Percentiles rank a stretch among this genome's conserved stretches.
phyloP scores from a whole-genome alignment of 495 filamentous ascomycete species.

The Annulohypoxylon bovei region DNA sequence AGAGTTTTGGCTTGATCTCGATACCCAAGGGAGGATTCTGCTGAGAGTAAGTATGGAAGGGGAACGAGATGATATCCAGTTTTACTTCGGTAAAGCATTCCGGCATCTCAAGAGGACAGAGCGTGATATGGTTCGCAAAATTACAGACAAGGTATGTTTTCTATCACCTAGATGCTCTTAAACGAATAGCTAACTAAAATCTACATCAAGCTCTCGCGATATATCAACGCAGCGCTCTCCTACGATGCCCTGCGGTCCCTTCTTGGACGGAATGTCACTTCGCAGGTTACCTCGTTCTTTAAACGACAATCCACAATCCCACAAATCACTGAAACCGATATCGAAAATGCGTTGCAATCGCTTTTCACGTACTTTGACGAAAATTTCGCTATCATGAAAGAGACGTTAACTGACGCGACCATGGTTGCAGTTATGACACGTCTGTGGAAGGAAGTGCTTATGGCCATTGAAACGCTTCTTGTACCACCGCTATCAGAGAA shows the following conservation, averaged over 20 bases:
- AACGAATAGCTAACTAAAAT: slow-evolving; percentile 39
- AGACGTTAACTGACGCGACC: slow-evolving; percentile 88
- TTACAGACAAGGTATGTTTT: slow-evolving; percentile 88
- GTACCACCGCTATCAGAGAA: slow-evolving; percentile 98
- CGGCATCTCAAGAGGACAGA: slow-evolving; percentile 93
- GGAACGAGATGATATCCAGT: slow-evolving; percentile 97
- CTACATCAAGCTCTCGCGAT: slow-evolving; percentile 78
- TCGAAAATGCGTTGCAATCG: slow-evolving; percentile 83
- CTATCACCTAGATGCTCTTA: background rate
- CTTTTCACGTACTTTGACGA: slow-evolving; percentile 98
- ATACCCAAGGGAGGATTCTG: slow-evolving; percentile 91
- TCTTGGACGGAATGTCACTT: slow-evolving; percentile 78
- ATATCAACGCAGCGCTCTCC: slow-evolving; percentile 91
- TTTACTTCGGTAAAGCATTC: slow-evolving; percentile 98
- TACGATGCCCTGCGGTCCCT: slow-evolving; percentile 78
- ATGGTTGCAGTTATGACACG: slow-evolving; percentile 98
- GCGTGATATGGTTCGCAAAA: slow-evolving; percentile 96
- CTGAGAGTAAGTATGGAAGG: slow-evolving; percentile 98
- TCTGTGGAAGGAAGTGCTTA: slow-evolving; percentile 96
- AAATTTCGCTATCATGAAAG: slow-evolving; percentile 99
- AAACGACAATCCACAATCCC: slow-evolving; percentile 63
- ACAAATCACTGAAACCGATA: slow-evolving; percentile 72
- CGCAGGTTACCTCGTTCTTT: slow-evolving; percentile 82
- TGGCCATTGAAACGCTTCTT: slow-evolving; percentile 87
- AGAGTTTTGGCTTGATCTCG: slow-evolving; percentile 97